Evolutionary conservation across 345 rosid species (phyloP).

Genomic region (Citropsis articulata): DNA sequence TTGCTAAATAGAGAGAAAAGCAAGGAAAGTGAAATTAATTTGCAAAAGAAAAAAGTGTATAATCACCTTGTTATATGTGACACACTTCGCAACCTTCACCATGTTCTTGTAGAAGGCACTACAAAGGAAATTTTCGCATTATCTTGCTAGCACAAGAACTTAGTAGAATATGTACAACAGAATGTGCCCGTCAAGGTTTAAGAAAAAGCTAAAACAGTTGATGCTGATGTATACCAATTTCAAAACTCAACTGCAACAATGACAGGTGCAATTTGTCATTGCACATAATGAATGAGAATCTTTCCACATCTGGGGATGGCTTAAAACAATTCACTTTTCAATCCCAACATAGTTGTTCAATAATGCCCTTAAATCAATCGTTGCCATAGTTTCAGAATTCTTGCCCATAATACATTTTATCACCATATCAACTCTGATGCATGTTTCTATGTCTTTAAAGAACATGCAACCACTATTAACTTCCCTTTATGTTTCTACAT

Average conservation of each 20-base stretch:
- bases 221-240: not conserved
- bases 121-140: slow-evolving; percentile 20
- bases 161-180: not conserved
- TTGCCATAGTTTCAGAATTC: not conserved
- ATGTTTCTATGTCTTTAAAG: not conserved
- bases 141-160: not conserved
- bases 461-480: not conserved
- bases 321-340: not conserved
- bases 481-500: not conserved
- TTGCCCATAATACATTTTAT: not conserved
- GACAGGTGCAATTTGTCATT: not conserved
- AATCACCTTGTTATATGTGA: slow-evolving; percentile 78
- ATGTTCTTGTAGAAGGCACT: slow-evolving; percentile 87
- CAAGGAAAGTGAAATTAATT: not conserved
- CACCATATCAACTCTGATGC: not conserved
- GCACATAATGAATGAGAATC: not conserved
- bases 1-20: slow-evolving; percentile 5
- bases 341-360: not conserved
- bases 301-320: not conserved
- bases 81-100: slow-evolving; percentile 88
- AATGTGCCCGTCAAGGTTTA: not conserved
- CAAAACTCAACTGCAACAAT: not conserved
- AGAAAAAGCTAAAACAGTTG: not conserved
- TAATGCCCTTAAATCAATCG: not conserved
- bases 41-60: not conserved